phyloP scores from a whole-genome alignment of 306 rosid species.

The Alnus glutinosa region DNA sequence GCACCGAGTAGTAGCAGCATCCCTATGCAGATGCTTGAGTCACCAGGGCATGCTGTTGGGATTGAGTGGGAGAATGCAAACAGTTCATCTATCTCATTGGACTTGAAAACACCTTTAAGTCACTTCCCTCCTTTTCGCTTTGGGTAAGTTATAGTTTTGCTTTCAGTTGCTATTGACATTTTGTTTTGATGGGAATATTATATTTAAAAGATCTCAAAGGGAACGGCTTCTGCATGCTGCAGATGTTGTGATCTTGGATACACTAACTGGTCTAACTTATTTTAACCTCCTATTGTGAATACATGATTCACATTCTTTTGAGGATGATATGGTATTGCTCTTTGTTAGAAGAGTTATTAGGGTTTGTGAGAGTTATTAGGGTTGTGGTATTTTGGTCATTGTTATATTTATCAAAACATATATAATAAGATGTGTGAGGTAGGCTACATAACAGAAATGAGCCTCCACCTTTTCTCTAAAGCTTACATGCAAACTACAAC shows the following conservation, averaged over 20 bases:
- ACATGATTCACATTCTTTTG: neutral
- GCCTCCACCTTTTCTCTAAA: too few relatives aligned
- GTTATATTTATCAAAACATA: too few relatives aligned
- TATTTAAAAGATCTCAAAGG: slow-evolving; percentile 23
- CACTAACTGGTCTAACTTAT: neutral
- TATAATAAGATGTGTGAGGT: too few relatives aligned
- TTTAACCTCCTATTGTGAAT: slow-evolving; percentile 1
- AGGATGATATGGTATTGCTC: neutral
- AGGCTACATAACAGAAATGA: too few relatives aligned
- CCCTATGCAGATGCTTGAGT: slow-evolving; percentile 78
- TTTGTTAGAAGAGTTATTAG: too few relatives aligned
- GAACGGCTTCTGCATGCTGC: slow-evolving; percentile 23
- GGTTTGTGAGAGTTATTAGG: too few relatives aligned
- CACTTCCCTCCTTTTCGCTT: slow-evolving; percentile 99
- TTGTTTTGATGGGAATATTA: slow-evolving; percentile 16
- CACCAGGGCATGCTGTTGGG: slow-evolving; percentile 70
- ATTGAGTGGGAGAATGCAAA: slow-evolving; percentile 80
- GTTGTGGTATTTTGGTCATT: too few relatives aligned
- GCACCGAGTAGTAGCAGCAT: slow-evolving; percentile 75
- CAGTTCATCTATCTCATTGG: slow-evolving; percentile 82
- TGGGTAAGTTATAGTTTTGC: slow-evolving; percentile 61
- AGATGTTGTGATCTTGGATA: slow-evolving; percentile 6
- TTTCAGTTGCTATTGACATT: slow-evolving; percentile 25
- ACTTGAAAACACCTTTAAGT: slow-evolving; percentile 91
- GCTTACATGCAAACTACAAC: too few relatives aligned